Percentiles rank a stretch among this genome's conserved stretches.
These are phyloP conservation scores for Limonium bicolor DNA, from an alignment of 148 eudicot genomes.

Conservation along the genomic window DNA sequence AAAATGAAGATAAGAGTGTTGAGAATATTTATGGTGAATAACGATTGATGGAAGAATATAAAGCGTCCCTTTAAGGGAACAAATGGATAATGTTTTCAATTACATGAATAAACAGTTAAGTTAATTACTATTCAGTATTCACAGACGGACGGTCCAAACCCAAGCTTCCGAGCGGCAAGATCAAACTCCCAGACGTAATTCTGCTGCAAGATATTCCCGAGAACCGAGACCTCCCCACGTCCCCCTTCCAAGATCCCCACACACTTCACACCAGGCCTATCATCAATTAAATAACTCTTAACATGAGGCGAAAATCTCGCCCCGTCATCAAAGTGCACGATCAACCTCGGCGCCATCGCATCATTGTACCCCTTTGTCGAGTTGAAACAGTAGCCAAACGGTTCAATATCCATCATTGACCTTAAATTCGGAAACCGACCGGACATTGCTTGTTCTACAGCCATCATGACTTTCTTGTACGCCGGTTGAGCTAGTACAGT, in stretches of 20 bases:
- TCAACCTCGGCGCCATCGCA: conserved; percentile 17
- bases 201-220: conserved; percentile 53
- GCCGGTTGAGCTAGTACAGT: conserved; percentile 17
- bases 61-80: too few relatives aligned
- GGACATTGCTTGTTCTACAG: conserved; percentile 5
- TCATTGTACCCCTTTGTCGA: conserved; percentile 11
- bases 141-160: conserved; percentile 39
- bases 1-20: too few relatives aligned
- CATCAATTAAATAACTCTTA: conserved; percentile 41
- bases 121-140: too few relatives aligned
- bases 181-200: conserved; percentile 54
- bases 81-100: too few relatives aligned
- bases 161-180: conserved; percentile 15
- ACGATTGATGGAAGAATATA: too few relatives aligned
- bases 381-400: conserved; percentile 33
- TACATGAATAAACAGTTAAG: too few relatives aligned
- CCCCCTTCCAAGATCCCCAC: conserved; percentile 30
- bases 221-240: conserved; percentile 8
- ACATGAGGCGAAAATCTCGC: conserved; percentile 37
- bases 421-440: conserved; percentile 2
- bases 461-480: conserved; percentile 21
- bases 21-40: too few relatives aligned
- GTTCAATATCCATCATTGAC: conserved; percentile 2
- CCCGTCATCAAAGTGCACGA: conserved; percentile 41
- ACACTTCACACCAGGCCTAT: conserved; percentile 20